Evolutionary conservation across 2,329 filamentous ascomycete genomes (phyloP), one percentile per base, ranked within the genome.

Genomic region (Phaeosphaeriaceae sp.): DNA sequence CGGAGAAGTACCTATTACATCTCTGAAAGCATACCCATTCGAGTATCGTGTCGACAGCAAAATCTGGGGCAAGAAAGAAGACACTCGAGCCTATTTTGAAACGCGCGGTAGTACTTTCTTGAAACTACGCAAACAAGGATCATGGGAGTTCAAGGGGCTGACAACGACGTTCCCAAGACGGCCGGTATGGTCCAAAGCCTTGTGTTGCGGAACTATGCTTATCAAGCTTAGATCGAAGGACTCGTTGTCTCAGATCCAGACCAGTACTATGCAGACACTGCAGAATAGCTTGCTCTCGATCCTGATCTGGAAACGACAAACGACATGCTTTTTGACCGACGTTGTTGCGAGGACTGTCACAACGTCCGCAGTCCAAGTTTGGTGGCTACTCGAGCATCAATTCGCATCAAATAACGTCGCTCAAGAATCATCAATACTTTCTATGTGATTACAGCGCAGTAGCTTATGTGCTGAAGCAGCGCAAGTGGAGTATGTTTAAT

Each of bases 391-490:
- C 26, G 8, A 32, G 30, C 10, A 50, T 50, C n/a, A 35, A 50
- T 2, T n/a, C 28, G 9, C 8, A 22, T n/a, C 17, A 22, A 19
- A 19, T 3, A 22, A 13, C 10, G 15, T 22, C 26, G 24, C 28
- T 50, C 26, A 32, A n/a, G 48, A 15, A 35, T 11, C 48, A 50
- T 19, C 48, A 50, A 21, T 50, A 50, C 28, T 32, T 50, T 15
- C 10, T 50, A 9, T 50, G 48, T 19, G 19, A 50, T 50, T 24
- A 24, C 48, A 32, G 24, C 9, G 21, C 28, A 19, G 19, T 21
- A 22, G 48, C 48, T 9, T 50, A 32, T 13, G 30, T 50, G 13
- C n/a, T 50, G 4, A 35, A 35, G 21, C 19, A 32, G 28, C 48
- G 28, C 8, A 30, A 32, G 24, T 50, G 28, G 10, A 32, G 48